Percentiles rank a stretch among this genome's conserved stretches.
Evolutionary conservation across 306 rosid genomes (phyloP).

Genomic region (Ziziphus jujuba): DNA sequence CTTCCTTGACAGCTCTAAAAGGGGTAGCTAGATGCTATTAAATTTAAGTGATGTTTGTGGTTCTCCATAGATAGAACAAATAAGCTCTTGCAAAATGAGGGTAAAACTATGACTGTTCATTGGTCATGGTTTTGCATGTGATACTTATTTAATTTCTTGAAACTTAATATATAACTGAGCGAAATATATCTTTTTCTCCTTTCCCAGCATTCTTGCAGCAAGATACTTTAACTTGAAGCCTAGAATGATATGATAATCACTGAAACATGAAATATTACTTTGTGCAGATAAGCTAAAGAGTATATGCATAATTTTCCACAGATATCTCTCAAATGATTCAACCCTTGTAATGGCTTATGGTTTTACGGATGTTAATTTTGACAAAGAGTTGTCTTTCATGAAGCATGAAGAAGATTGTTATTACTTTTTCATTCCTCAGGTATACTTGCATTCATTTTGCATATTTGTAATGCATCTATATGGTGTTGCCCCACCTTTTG

Average conservation of each 20-base stretch:
- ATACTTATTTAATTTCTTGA: background rate
- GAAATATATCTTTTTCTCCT: background rate
- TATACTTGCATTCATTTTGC: slow-evolving; percentile 30
- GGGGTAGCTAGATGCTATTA: too few species aligned
- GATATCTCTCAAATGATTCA: slow-evolving; percentile 68
- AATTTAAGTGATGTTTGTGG: too few species aligned
- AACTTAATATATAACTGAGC: background rate
- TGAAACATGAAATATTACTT: slow-evolving; percentile 8
- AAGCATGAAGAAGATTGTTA: slow-evolving; percentile 52
- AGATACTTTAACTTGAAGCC: background rate
- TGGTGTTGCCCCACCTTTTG: background rate
- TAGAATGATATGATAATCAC: background rate
- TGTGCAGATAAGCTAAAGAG: slow-evolving; percentile 27
- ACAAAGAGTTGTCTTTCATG: slow-evolving; percentile 35
- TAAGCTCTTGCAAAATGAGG: too few species aligned
- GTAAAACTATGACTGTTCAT: too few species aligned
- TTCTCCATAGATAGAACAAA: too few species aligned
- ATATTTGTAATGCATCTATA: background rate
- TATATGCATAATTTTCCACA: slow-evolving; percentile 31
- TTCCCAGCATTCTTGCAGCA: background rate
- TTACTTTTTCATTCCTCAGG: slow-evolving; percentile 84
- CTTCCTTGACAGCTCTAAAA: too few species aligned
- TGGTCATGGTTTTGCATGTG: too few species aligned
- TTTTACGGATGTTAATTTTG: slow-evolving; percentile 50
- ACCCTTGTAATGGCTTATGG: slow-evolving; percentile 63